phyloP scores from a whole-genome alignment of 2,329 filamentous ascomycete genomes.

The Rhinocladiella mackenziei region DNA sequence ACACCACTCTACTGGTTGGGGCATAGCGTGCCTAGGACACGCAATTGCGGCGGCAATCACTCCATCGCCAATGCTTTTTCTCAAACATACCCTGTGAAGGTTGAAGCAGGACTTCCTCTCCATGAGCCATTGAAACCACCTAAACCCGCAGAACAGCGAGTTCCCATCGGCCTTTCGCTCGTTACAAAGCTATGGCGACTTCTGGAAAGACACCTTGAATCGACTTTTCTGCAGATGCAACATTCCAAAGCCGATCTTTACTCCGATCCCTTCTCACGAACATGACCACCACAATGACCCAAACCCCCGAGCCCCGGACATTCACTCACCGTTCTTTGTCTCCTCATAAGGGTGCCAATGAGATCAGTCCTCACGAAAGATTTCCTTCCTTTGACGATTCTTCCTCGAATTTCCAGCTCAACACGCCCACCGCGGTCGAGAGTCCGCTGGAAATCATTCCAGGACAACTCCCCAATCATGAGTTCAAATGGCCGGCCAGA shows the following conservation, averaged over 20 bases:
- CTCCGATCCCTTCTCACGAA: constrained; percentile 14
- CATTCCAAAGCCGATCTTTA: constrained; percentile 4
- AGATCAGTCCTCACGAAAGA: constrained; percentile 39
- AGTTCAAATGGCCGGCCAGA: constrained; percentile 60
- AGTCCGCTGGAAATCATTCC: constrained; percentile 29
- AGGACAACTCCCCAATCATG: constrained; percentile 31
- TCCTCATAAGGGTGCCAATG: constrained; percentile 22
- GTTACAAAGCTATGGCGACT: constrained; percentile 8
- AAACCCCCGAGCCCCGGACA: constrained; percentile 25
- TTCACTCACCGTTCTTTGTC: constrained; percentile 26
- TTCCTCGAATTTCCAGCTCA: constrained; percentile 29
- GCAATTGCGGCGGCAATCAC: too few relatives aligned
- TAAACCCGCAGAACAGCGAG: too few relatives aligned
- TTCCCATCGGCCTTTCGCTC: background rate
- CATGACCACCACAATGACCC: constrained; percentile 30
- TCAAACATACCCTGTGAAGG: too few relatives aligned
- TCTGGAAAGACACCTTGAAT: constrained; percentile 6
- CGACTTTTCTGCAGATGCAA: constrained; percentile 6
- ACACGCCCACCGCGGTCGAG: constrained; percentile 23
- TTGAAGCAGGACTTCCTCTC: too few relatives aligned
- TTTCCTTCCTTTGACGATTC: constrained; percentile 40
- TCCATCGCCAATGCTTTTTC: too few relatives aligned
- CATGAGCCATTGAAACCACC: too few relatives aligned
- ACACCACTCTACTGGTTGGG: too few relatives aligned
- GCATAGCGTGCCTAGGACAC: too few relatives aligned